Percentiles rank a stretch among this genome's conserved stretches.
These are phyloP conservation scores for Dinochytrium kinnereticum DNA, from an alignment of 371 early-diverging fungal species.

Conservation along the genomic window DNA sequence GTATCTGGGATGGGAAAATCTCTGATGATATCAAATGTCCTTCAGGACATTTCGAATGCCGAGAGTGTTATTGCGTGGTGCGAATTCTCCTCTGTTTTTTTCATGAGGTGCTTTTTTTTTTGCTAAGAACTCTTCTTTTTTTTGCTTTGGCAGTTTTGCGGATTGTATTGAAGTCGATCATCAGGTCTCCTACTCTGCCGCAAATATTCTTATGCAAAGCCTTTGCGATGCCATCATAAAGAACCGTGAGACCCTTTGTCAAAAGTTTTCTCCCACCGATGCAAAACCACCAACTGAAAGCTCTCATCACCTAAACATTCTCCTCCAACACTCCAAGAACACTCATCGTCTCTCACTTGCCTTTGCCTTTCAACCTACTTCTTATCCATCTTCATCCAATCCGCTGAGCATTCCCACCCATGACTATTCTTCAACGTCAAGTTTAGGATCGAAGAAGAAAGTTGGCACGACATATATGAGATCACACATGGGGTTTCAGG, in stretches of 20 bases:
- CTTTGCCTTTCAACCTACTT: neutral
- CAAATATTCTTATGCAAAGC: neutral
- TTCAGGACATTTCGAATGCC: neutral
- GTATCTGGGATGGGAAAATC: slow-evolving; percentile 13
- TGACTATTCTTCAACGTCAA: no score
- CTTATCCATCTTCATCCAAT: neutral
- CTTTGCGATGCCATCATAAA: neutral
- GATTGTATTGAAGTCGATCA: slow-evolving; percentile 12
- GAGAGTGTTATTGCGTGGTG: slow-evolving; percentile 5
- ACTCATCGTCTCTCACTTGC: neutral
- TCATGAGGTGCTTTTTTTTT: neutral
- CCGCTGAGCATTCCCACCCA: no score
- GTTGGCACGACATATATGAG: no score
- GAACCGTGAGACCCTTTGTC: neutral
- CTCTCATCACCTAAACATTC: neutral
- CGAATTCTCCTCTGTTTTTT: neutral
- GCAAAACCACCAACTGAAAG: neutral
- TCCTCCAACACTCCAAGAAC: no score
- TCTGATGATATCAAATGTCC: neutral
- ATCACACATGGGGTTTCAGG: no score
- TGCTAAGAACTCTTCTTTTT: neutral
- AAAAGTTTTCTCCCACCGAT: neutral
- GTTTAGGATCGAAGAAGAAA: no score
- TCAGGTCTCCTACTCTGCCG: slow-evolving; percentile 8
- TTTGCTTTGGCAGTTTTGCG: neutral